Evolutionary conservation across 306 rosid genomes (phyloP).

Genomic region (Hylodesmum podocarpum): DNA sequence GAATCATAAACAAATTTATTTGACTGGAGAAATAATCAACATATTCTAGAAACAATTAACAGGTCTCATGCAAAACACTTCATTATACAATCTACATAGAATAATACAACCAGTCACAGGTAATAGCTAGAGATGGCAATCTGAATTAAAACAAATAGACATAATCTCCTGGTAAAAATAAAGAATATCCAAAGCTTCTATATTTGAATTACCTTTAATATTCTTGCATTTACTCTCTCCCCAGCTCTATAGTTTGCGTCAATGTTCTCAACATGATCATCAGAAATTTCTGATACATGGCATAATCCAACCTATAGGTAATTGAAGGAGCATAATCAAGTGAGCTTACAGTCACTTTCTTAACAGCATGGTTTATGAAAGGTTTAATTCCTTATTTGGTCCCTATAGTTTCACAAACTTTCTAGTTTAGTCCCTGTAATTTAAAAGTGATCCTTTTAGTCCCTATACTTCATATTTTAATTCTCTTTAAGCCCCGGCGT

Average conservation of each 20-base stretch:
- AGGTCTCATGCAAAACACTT: neutral
- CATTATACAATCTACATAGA: neutral
- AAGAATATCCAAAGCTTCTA: slow-evolving; percentile 3
- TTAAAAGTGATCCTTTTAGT: too few species aligned
- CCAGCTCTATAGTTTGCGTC: slow-evolving; percentile 69
- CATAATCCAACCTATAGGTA: slow-evolving; percentile 86
- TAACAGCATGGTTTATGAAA: neutral
- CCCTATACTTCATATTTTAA: too few species aligned
- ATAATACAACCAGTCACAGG: neutral
- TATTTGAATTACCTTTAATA: slow-evolving; percentile 68
- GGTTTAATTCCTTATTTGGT: too few species aligned
- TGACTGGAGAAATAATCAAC: neutral
- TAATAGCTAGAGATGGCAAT: neutral
- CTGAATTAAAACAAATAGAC: neutral
- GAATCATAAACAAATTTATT: neutral
- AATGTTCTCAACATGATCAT: slow-evolving; percentile 52
- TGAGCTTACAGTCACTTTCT: slow-evolving; percentile 1
- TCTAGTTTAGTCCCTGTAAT: too few species aligned
- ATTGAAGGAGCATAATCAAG: slow-evolving; percentile 17
- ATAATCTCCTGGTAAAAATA: neutral
- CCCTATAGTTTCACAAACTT: too few species aligned
- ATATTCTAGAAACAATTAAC: neutral
- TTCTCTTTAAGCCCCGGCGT: too few species aligned
- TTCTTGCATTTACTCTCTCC: slow-evolving; percentile 69
- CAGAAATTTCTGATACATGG: slow-evolving; percentile 86